Percentiles rank a stretch among this genome's conserved stretches.
These are phyloP conservation scores for Heterobasidion irregulare DNA, from an alignment of 1,284 basidiomycete genomes.

Conservation along the genomic window DNA sequence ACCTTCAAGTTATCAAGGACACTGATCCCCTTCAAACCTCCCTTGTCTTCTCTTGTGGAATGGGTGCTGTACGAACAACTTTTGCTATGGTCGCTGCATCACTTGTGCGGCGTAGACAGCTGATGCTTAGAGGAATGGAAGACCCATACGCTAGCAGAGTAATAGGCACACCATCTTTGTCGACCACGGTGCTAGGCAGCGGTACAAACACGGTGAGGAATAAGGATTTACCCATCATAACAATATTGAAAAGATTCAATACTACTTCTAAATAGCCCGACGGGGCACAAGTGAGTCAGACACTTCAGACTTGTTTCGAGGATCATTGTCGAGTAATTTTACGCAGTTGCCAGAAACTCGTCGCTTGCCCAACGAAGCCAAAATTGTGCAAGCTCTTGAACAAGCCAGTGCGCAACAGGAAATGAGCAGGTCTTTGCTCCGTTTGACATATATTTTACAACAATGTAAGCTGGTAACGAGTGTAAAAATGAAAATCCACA, in stretches of 20 bases:
- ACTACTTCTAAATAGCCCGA: conserved; percentile 1
- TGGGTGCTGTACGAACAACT: conserved; percentile 94
- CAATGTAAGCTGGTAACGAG: conserved; percentile 39
- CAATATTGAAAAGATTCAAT: neutral
- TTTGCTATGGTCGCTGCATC: conserved; percentile 97
- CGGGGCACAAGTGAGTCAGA: conserved; percentile 2
- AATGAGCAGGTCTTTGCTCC: conserved; percentile 73
- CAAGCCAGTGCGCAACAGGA: conserved; percentile 82
- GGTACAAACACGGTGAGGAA: conserved; percentile 10
- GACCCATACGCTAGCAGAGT: conserved; percentile 60
- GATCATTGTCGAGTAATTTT: neutral
- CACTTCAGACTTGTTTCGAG: neutral
- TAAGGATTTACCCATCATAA: neutral
- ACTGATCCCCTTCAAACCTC: conserved; percentile 79
- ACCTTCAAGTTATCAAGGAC: conserved; percentile 75
- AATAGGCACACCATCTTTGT: conserved; percentile 5
- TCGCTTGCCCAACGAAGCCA: conserved; percentile 17
- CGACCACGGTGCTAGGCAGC: conserved; percentile 6
- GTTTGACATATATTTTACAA: conserved; percentile 81
- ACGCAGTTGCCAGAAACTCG: conserved; percentile 38
- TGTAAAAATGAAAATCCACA: neutral
- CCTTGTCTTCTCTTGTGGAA: conserved; percentile 94
- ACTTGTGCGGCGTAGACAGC: conserved; percentile 81
- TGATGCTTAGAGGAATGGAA: conserved; percentile 66
- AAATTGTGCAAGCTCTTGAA: conserved; percentile 55